phyloP scores from a whole-genome alignment of 2,329 filamentous ascomycete genomes.

The Aspergillus tamarii region DNA sequence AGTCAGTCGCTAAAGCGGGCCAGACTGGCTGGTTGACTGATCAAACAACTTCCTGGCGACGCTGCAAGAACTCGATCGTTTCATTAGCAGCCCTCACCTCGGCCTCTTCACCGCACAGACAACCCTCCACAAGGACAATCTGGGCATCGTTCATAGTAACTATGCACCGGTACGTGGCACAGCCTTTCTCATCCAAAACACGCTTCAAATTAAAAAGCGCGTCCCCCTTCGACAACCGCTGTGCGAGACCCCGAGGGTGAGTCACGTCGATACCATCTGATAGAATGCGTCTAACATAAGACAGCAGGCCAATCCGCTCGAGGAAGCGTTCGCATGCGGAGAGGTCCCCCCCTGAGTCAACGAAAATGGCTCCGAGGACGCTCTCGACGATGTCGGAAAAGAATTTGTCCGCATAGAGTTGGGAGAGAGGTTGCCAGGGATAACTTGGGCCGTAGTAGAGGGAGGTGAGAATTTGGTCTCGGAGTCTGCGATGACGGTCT shows the following conservation, averaged over 20 bases:
- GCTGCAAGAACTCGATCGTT: slow-evolving; percentile 22
- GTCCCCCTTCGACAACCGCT: slow-evolving; percentile 52
- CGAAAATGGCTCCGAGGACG: slow-evolving; percentile 78
- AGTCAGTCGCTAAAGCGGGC: not conserved
- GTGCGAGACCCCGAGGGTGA: slow-evolving; percentile 70
- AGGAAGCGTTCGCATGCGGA: slow-evolving; percentile 63
- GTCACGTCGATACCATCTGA: slow-evolving; percentile 57
- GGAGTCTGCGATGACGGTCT: slow-evolving; percentile 53
- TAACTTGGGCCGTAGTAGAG: slow-evolving; percentile 60
- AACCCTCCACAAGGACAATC: slow-evolving; percentile 27
- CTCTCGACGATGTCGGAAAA: slow-evolving; percentile 83
- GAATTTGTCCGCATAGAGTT: slow-evolving; percentile 72
- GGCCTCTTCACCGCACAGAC: slow-evolving; percentile 33
- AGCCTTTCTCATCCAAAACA: slow-evolving; percentile 14
- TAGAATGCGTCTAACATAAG: slow-evolving; percentile 65
- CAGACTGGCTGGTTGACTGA: not conserved
- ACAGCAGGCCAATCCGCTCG: slow-evolving; percentile 66
- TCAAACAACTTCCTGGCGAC: not conserved
- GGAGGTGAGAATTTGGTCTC: slow-evolving; percentile 52
- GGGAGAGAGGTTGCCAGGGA: slow-evolving; percentile 75
- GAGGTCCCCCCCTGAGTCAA: slow-evolving; percentile 71
- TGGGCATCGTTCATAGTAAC: slow-evolving; percentile 20
- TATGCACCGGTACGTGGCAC: slow-evolving; percentile 27
- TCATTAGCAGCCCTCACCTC: slow-evolving; percentile 30
- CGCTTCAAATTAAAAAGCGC: slow-evolving; percentile 24